Evolutionary conservation across 805 yeast species (phyloP).

Genomic region (Candida andamanensis): DNA sequence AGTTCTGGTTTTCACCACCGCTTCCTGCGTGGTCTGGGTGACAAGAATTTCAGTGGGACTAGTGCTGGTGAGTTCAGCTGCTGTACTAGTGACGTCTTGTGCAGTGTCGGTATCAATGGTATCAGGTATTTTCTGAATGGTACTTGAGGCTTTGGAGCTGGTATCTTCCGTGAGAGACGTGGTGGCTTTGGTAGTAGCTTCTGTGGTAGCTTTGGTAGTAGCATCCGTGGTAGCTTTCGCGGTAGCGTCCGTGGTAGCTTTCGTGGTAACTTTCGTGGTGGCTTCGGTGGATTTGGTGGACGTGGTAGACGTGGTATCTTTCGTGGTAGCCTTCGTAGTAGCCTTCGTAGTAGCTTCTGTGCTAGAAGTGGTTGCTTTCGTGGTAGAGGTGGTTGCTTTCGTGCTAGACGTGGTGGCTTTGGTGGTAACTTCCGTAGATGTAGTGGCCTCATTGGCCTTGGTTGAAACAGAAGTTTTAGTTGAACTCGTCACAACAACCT

Average conservation of each 20-base stretch:
- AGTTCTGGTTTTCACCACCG: slow-evolving; percentile 5
- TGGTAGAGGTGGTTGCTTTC: neutral
- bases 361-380: neutral
- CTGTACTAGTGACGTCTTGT: neutral
- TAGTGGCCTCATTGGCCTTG: neutral
- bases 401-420: neutral
- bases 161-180: slow-evolving; percentile 1
- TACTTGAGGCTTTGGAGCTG: neutral
- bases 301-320: neutral
- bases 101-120: neutral
- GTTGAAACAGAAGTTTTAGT: slow-evolving; percentile 1
- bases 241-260: neutral
- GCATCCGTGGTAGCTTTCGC: neutral
- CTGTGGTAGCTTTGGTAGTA: slow-evolving; percentile 1
- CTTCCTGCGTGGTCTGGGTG: slow-evolving; percentile 3
- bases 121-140: neutral
- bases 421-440: neutral
- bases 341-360: neutral
- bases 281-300: neutral
- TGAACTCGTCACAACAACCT: slow-evolving; percentile 3
- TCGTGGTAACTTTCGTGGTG: neutral
- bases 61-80: neutral
- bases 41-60: slow-evolving; percentile 2
- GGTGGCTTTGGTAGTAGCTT: slow-evolving; percentile 2
- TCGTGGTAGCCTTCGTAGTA: neutral